A percentile compares a stretch with the other conserved stretches of the same genome.
phyloP scores from a whole-genome alignment of 1,139 yeast genomes.

The Yamadazyma aaseri region DNA sequence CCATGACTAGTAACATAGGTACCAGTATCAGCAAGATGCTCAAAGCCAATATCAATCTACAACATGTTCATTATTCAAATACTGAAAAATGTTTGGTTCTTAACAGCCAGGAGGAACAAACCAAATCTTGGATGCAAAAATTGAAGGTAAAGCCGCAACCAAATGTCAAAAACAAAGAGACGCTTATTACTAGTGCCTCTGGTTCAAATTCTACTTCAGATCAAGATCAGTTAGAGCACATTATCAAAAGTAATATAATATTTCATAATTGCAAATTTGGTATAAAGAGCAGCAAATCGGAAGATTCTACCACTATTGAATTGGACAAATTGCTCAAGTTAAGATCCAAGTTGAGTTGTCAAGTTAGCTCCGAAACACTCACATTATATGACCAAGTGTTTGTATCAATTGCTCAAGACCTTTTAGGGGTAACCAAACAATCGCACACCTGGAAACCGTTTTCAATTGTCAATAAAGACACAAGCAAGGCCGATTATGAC shows the following conservation, averaged over 20 bases:
- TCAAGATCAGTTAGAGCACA: no score
- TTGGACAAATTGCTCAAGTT: not conserved
- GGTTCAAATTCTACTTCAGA: no score
- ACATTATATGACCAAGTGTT: constrained; percentile 11
- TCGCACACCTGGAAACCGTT: no score
- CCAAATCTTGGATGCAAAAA: no score
- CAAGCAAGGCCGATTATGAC: not conserved
- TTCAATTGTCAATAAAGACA: not conserved
- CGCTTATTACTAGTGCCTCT: no score
- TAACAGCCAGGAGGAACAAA: no score
- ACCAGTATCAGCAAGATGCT: no score
- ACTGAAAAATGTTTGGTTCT: no score
- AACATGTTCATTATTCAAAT: no score
- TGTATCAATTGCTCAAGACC: constrained; percentile 8
- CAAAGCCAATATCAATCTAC: no score
- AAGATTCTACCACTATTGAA: not conserved
- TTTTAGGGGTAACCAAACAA: constrained; percentile 6
- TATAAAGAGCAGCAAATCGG: not conserved
- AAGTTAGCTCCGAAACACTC: constrained; percentile 1
- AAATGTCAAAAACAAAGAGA: no score
- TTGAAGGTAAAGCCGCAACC: no score
- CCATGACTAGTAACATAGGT: constrained; percentile 5
- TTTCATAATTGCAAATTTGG: not conserved
- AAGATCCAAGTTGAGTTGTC: not conserved
- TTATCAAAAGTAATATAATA: constrained; percentile 8